Conservation (phyloP, 225 moss, liverwort and hornwort species). For the Thuidium tamariscinum region DNA sequence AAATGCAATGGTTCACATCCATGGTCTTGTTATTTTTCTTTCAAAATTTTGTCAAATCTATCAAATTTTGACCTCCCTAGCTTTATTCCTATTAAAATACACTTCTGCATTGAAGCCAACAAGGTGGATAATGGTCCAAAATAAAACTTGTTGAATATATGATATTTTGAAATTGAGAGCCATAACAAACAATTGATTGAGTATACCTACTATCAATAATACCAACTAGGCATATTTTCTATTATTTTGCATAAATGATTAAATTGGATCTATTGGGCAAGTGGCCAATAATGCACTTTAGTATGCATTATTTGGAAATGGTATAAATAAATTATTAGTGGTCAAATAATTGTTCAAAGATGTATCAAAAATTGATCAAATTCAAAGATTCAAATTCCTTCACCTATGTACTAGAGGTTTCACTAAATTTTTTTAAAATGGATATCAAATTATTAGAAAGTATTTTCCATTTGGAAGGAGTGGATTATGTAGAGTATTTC, state of each 20-base stretch:
- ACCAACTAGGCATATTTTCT: accelerated
- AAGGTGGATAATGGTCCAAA: too few relatives aligned
- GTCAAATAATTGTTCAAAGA: background rate
- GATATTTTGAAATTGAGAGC: background rate
- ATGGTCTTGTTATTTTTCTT: too few relatives aligned
- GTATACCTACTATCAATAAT: accelerated
- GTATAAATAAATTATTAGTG: background rate
- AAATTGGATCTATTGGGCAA: background rate
- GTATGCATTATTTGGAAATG: background rate
- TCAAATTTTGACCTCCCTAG: too few relatives aligned
- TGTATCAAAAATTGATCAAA: background rate
- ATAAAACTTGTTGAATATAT: too few relatives aligned
- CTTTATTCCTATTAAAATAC: too few relatives aligned
- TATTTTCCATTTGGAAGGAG: background rate
- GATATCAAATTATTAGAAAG: background rate
- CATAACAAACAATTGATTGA: background rate
- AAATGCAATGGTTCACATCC: background rate
- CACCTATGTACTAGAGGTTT: background rate
- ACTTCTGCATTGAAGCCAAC: too few relatives aligned
- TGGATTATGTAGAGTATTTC: background rate
- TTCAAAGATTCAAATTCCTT: accelerated
- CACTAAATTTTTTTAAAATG: accelerated
- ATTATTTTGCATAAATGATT: background rate
- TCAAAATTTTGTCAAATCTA: too few relatives aligned
- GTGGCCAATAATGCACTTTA: too few relatives aligned